Base-by-base conservation (phyloP, 768 basidiomycete genomes). In the Russula sp. region DNA sequence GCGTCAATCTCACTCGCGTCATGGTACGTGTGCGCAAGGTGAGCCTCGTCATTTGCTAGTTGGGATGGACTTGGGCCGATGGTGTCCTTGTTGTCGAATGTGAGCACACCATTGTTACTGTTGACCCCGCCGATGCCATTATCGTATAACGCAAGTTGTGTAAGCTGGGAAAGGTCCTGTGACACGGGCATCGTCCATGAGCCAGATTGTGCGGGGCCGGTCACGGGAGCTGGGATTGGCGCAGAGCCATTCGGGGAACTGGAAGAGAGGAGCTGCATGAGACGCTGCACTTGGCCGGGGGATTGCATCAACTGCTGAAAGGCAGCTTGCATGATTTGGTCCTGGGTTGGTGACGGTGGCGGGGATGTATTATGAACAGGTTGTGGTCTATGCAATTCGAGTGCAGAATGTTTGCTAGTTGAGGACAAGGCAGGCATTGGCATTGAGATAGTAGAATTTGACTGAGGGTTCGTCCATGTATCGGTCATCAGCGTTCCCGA, bases 1-100 rank as follows among this genome's bases (percentile, higher is more conserved):
- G 80, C 78, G 61, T 85, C 83, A 48, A 93, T 85, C 63, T 87
- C 86, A 32, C 78, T 70, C 0, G 88, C 77, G 38, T 76, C 78
- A 50, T 77, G 80, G 77, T 88, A 90, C 1, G 79, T 74, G 65
- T 79, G 78, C 52, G 84, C 78, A 54, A 87, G 70, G 36, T 76
- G 72, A 2, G 78, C 75, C 0, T 74, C 72, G 61, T 75, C 73
- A 7, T 79, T 70, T 13, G 73, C 61, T 36, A 74, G 70, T 39
- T 69, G 72, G 66, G 75, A 72, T 49, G 74, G 66, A 0, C 65
- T 34, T 38, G 68, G 59, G 38, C 68, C 59, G 14, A 75, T 67
- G 8, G 38, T 3, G 18, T 58, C 61, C 38, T 75, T 71, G 20
- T 73, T 72, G 13, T 69, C 63, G 38, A 75, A 71, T 8, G 74